phyloP scores from a whole-genome alignment of 345 rosid genomes.

The Eucalyptus regnans region DNA sequence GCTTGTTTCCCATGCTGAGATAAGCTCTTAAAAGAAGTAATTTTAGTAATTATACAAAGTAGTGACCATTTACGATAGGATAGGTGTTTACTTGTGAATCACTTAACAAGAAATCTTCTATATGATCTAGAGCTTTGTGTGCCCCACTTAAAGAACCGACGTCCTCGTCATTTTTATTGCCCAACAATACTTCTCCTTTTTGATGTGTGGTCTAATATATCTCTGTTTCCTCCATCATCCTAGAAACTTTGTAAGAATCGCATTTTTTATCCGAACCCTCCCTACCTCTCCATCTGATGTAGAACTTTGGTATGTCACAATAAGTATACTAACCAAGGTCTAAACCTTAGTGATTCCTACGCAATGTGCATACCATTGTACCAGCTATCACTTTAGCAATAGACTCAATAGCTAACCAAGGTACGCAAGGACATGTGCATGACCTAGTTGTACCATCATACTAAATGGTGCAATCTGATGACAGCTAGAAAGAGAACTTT shows the following conservation, averaged over 20 bases:
- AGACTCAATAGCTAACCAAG: background rate
- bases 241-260: background rate
- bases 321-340: background rate
- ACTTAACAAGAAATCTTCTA: background rate
- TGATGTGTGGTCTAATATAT: background rate
- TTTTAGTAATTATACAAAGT: background rate
- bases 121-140: fast-evolving
- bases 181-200: background rate
- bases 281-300: background rate
- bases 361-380: background rate
- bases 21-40: background rate
- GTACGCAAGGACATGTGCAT: background rate
- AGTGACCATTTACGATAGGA: background rate
- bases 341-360: background rate
- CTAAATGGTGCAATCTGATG: background rate
- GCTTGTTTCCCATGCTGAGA: background rate
- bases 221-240: background rate
- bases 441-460: background rate
- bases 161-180: background rate
- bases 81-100: background rate
- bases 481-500: background rate
- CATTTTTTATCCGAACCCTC: background rate
- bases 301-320: background rate
- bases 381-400: background rate
- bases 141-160: background rate